Conservation (phyloP, 2,329 filamentous ascomycete genomes). For the Colletotrichum magnum region DNA sequence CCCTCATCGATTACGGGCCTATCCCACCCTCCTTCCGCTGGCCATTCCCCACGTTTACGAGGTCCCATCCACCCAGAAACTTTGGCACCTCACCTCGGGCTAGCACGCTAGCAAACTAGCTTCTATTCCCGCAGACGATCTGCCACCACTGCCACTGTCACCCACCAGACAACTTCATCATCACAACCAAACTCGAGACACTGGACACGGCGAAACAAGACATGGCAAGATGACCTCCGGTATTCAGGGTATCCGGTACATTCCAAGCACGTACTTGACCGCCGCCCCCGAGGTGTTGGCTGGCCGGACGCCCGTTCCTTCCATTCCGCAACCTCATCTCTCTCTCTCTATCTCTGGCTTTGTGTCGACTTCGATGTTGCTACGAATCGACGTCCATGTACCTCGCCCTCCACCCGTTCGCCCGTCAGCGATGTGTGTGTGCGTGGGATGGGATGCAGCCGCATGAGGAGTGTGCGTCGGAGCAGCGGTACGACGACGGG, state of each 20-base stretch:
- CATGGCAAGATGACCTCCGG: conserved; percentile 12
- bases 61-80: conserved; percentile 34
- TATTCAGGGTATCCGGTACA: conserved; percentile 5
- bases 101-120: not conserved
- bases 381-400: conserved; percentile 2
- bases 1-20: conserved; percentile 24
- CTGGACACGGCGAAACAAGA: not conserved
- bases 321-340: conserved; percentile 10
- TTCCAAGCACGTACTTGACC: not conserved
- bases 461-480: conserved; percentile 33
- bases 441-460: conserved; percentile 13
- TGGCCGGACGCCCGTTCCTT: conserved; percentile 11
- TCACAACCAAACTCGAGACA: not conserved
- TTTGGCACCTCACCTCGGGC: conserved; percentile 16
- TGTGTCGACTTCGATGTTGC: not conserved
- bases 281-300: conserved; percentile 1
- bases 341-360: not conserved
- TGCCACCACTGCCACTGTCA: conserved; percentile 18
- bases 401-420: not conserved
- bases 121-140: conserved; percentile 24
- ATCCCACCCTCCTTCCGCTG: conserved; percentile 25
- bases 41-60: conserved; percentile 24
- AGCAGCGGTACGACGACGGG: conserved; percentile 15
- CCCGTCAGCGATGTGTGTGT: conserved; percentile 4
- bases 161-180: conserved; percentile 6